Evolutionary conservation across 805 yeast species (phyloP).

Genomic region (Metschnikowia similis): DNA sequence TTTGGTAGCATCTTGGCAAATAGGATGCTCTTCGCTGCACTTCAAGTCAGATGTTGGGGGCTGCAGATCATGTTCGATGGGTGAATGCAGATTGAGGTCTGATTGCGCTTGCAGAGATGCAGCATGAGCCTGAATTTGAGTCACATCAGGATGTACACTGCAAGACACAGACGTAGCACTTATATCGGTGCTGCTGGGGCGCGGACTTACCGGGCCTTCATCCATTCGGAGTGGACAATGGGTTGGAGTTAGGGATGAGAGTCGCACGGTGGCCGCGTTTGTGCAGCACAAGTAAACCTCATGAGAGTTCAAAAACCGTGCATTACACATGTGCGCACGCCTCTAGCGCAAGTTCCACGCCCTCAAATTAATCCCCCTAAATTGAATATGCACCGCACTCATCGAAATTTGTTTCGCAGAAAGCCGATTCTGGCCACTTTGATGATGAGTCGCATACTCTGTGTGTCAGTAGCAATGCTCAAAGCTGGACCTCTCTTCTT

Average conservation of each 20-base stretch:
- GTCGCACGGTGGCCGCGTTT: neutral
- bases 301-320: neutral
- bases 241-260: neutral
- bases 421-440: too few relatives aligned
- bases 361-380: too few relatives aligned
- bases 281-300: neutral
- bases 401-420: too few relatives aligned
- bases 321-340: neutral
- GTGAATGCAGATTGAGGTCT: neutral
- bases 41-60: neutral
- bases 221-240: neutral
- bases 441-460: too few relatives aligned
- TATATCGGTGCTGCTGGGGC: neutral
- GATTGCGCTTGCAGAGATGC: too few relatives aligned
- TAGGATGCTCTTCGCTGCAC: neutral
- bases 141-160: neutral
- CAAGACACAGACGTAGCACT: neutral
- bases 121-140: neutral
- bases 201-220: slow-evolving; percentile 1
- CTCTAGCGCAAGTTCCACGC: too few relatives aligned
- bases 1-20: neutral
- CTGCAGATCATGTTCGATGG: neutral
- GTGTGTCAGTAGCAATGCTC: too few relatives aligned
- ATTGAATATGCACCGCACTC: too few relatives aligned
- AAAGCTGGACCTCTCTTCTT: neutral